Evolutionary conservation across 108 stramenopile genomes (phyloP), one percentile per base, ranked within the genome.

Genomic region (Stephanodiscus triporus): DNA sequence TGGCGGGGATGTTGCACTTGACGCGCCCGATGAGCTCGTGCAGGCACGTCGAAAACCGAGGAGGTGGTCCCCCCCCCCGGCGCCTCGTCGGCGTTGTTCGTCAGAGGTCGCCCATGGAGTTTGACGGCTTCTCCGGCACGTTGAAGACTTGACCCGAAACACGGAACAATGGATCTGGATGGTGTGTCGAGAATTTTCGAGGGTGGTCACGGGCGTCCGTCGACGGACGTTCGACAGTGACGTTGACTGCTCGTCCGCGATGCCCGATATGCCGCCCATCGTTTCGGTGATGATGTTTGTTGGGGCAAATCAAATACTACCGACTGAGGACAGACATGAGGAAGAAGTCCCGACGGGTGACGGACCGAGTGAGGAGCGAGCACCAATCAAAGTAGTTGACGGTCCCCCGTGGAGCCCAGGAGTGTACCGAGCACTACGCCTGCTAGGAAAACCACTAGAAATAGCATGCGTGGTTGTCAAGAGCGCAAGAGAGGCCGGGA

Each of bases 11-110:
- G 20, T 70, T 34, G 16, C 32, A 23, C 64, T 78, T 78, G 23
- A 78, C 65, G 0, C 55, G 11, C 38, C 66, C 56, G 43, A 78
- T 50, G 0, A 70, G 29, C 7, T 68, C 56, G 2, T 58, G 60
- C 5, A 78, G 58, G 10, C 70, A 66, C 14, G 70, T 71, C 16
- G 68, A 78, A n/a, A n/a, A 1, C 77, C 77, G n/a, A 69, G 59
- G 1, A 77, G 62, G 20, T 49, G 48, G 6, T 77, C 63, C 7
- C 47, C 42, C 26, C 63, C 7, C 47, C 42, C 26, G 57, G 22
- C 9, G 50, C 57, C 51, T 70, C 76, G 38, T 77, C 76, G 37
- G 40, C 63, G 54, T 69, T 63, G 26, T 69, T 69, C 16, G 0
- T 17, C 23, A 34, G 26, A 22, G n/a, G n/a, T 54, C 62, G 62